Percentiles rank a stretch among this genome's conserved stretches.
These are phyloP conservation scores for Trypanosoma vivax DNA, from an alignment of 208 protist species.

Conservation along the genomic window DNA sequence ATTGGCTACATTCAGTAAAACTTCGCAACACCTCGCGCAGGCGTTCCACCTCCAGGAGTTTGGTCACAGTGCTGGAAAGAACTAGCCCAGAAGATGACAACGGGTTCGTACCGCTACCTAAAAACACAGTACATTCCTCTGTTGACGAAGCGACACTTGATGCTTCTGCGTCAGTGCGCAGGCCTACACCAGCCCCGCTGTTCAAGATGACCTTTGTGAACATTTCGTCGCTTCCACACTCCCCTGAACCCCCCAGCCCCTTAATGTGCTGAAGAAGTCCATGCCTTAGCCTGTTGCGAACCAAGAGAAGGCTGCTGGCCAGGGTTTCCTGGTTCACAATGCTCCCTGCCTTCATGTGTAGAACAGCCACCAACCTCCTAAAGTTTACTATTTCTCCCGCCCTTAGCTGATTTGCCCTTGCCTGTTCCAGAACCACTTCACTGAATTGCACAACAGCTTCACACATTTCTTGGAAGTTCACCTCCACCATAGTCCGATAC, in stretches of 20 bases:
- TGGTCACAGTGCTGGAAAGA: conserved; percentile 23
- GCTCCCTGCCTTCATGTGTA: conserved; percentile 22
- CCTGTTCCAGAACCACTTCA: conserved; percentile 26
- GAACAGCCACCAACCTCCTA: conserved; percentile 34
- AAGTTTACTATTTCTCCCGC: conserved; percentile 57
- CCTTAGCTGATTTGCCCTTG: conserved; percentile 26
- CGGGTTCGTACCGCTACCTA: conserved; percentile 2
- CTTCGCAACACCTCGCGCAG: conserved; percentile 34
- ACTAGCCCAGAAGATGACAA: conserved; percentile 19
- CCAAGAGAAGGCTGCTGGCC: conserved; percentile 12
- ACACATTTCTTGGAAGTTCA: conserved; percentile 23
- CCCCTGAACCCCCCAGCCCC: conserved; percentile 17
- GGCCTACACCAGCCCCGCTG: no score
- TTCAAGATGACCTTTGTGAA: no score
- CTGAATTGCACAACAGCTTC: conserved; percentile 24
- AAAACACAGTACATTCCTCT: conserved; percentile 20
- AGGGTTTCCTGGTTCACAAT: conserved; percentile 16
- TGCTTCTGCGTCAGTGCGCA: no score
- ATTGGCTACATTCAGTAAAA: conserved; percentile 38
- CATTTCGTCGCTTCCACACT: no score
- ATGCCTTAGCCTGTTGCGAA: conserved; percentile 22
- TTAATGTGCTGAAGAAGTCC: conserved; percentile 41
- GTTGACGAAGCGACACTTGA: background rate
- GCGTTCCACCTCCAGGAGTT: conserved; percentile 22
- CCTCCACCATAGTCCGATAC: conserved; percentile 20